A percentile compares a stretch with the other conserved stretches of the same genome.
Conservation (phyloP, 1,139 yeast species). For the Kurtzmaniella quercitrusa region DNA sequence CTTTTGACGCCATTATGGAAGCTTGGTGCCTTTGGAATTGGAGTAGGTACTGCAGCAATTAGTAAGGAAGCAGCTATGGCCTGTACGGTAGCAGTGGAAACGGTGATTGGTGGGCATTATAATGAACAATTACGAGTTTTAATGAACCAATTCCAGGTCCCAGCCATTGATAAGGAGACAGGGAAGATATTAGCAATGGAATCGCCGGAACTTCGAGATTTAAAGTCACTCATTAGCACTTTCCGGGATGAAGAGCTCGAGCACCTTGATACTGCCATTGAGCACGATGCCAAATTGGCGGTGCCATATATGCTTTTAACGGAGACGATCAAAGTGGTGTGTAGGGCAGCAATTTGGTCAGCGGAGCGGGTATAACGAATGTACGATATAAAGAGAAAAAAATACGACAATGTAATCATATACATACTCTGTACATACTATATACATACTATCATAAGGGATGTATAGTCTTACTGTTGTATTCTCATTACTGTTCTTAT, state of each 20-base stretch:
- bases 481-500: too few relatives aligned
- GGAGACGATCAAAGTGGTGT: constrained; percentile 78
- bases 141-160: constrained; percentile 52
- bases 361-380: constrained; percentile 67
- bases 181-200: constrained; percentile 26
- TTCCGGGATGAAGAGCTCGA: constrained; percentile 96
- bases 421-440: too few relatives aligned
- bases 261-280: constrained; percentile 90
- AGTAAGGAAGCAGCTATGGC: constrained; percentile 99
- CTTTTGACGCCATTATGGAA: constrained; percentile 91
- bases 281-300: constrained; percentile 88
- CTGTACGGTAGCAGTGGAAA: constrained; percentile 97
- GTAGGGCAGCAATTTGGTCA: constrained; percentile 84
- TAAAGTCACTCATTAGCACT: constrained; percentile 62
- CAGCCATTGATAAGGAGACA: constrained; percentile 40
- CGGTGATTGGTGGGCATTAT: constrained; percentile 95
- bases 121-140: constrained; percentile 82
- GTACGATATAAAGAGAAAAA: not conserved
- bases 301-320: constrained; percentile 87
- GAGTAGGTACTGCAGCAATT: constrained; percentile 78
- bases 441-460: too few relatives aligned
- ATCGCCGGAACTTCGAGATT: constrained; percentile 52
- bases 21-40: constrained; percentile 82
- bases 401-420: too few relatives aligned
- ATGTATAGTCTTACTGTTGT: too few relatives aligned